Percentiles rank a stretch among this genome's conserved stretches.
These are phyloP conservation scores for Elongisporangium undulatum DNA, from an alignment of 352 stramenopile genomes.

Conservation along the genomic window DNA sequence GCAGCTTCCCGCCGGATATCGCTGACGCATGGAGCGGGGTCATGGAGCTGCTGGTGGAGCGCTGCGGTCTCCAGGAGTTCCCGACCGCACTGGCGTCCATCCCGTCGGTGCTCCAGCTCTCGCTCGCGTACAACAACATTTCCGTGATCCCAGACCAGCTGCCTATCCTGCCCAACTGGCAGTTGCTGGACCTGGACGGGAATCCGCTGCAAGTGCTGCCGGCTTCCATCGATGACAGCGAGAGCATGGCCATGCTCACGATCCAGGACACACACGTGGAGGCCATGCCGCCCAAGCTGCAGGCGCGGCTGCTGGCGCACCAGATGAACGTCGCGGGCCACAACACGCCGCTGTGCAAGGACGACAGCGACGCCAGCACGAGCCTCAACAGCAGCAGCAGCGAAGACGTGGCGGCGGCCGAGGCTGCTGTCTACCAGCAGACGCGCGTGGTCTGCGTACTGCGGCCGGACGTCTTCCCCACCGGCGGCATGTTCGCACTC, in stretches of 20 bases:
- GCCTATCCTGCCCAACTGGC: slow-evolving; percentile 5
- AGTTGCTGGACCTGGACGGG: slow-evolving; percentile 36
- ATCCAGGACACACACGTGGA: slow-evolving; percentile 13
- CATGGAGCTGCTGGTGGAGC: slow-evolving; percentile 33
- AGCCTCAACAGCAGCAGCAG: not conserved
- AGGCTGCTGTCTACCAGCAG: slow-evolving; percentile 4
- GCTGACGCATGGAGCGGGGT: slow-evolving; percentile 23
- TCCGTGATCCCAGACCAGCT: slow-evolving; percentile 20
- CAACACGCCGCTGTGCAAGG: slow-evolving; percentile 12
- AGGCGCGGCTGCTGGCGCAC: not conserved
- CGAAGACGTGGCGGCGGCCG: not conserved
- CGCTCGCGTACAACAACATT: slow-evolving; percentile 36
- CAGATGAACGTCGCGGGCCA: not conserved
- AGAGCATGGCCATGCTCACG: slow-evolving; percentile 7
- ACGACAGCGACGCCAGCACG: not conserved
- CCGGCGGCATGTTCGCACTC: slow-evolving; percentile 17
- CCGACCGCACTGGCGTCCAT: slow-evolving; percentile 11
- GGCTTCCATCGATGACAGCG: not conserved
- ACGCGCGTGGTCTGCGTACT: not conserved
- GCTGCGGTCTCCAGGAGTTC: slow-evolving; percentile 28
- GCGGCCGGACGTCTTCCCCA: slow-evolving; percentile 1
- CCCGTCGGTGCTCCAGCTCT: slow-evolving; percentile 21
- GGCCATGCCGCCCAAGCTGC: slow-evolving; percentile 4
- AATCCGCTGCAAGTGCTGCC: slow-evolving; percentile 15
- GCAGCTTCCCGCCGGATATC: slow-evolving; percentile 16